These are phyloP conservation scores for Lactifluus hygrophoroides DNA, from an alignment of 768 basidiomycete species.

Conservation along the genomic window DNA sequence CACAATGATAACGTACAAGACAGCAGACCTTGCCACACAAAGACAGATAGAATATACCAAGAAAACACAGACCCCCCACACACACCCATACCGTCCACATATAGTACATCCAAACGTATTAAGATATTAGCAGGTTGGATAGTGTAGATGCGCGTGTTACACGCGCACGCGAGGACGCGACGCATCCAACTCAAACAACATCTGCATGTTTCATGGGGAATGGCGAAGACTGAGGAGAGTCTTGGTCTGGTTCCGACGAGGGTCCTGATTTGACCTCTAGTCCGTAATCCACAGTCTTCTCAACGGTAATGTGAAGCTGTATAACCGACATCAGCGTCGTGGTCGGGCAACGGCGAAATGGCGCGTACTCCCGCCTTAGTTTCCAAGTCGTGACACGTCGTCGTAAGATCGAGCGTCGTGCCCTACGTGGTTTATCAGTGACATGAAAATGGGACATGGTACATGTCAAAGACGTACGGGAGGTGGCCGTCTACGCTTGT, in stretches of 20 bases:
- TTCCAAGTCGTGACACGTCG: neutral
- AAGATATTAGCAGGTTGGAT: neutral
- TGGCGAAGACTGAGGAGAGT: neutral
- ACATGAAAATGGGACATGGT: no score
- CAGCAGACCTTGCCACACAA: neutral
- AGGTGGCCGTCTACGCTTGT: neutral
- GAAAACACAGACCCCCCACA: neutral
- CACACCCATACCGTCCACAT: no score
- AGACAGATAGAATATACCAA: neutral
- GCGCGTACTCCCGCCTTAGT: neutral
- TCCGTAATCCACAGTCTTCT: slow-evolving; percentile 18
- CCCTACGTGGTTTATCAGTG: neutral
- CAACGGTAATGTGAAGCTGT: slow-evolving; percentile 17
- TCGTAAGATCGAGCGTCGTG: neutral
- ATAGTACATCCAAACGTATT: neutral
- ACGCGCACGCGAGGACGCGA: neutral
- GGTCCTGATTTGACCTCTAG: slow-evolving; percentile 1
- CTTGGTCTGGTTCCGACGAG: neutral
- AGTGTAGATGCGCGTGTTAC: neutral
- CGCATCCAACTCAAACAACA: neutral
- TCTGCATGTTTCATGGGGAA: neutral
- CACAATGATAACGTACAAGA: neutral
- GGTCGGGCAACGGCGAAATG: neutral
- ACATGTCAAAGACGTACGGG: neutral
- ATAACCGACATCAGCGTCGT: neutral